A percentile compares a stretch with the other conserved stretches of the same genome.
Conservation (phyloP, 192 early-diverging fungal genomes). For the Backusella sp. region DNA sequence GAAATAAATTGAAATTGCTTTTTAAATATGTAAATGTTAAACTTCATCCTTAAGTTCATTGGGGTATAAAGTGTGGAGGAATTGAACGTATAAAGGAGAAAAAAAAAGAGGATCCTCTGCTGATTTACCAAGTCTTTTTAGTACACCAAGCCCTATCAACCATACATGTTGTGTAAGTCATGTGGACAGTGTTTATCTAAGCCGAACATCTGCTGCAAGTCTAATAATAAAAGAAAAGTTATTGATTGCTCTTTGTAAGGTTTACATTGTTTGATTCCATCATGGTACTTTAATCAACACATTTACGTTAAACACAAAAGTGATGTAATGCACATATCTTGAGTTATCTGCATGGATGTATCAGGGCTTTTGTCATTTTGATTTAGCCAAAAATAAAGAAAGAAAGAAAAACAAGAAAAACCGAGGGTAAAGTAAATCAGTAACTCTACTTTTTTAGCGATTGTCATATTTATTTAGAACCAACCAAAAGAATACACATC, state of each 20-base stretch:
- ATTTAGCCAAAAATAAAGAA: no score
- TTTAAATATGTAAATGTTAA: not conserved
- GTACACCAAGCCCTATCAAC: not conserved
- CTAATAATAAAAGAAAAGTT: not conserved
- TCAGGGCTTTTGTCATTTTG: no score
- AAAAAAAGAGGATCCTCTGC: no score
- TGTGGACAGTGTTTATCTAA: not conserved
- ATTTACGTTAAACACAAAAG: no score
- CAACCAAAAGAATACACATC: not conserved
- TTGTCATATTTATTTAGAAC: not conserved
- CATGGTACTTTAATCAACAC: no score
- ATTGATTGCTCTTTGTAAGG: not conserved
- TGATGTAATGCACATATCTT: no score
- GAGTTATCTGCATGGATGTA: no score
- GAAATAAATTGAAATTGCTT: no score
- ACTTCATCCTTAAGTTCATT: not conserved
- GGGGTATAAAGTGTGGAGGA: not conserved
- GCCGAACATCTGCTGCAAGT: not conserved
- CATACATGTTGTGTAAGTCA: not conserved
- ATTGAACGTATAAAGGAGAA: not conserved
- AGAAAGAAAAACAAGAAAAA: no score
- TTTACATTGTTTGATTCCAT: no score
- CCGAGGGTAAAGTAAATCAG: no score
- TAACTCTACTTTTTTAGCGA: no score
- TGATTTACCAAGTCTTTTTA: not conserved